Evolutionary conservation across 805 yeast genomes (phyloP).

Genomic region (Huiozyma naganishii): DNA sequence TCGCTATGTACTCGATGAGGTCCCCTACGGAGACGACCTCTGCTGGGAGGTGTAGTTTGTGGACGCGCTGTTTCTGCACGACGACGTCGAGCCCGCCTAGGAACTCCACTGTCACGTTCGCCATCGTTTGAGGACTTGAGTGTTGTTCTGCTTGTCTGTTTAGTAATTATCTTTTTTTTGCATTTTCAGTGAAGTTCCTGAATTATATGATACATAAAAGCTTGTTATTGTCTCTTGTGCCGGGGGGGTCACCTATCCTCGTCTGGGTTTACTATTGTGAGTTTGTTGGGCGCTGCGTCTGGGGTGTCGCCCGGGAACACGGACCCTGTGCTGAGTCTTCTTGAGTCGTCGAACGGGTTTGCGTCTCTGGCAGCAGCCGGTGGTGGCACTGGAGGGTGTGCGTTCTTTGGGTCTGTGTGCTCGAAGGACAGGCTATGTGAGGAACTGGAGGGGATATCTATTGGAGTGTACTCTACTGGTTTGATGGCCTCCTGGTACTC

Average conservation of each 20-base stretch:
- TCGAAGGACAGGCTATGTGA: constrained; percentile 5
- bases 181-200: not conserved
- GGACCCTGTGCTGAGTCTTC: constrained; percentile 77
- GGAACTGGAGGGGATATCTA: constrained; percentile 3
- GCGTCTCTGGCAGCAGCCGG: not conserved
- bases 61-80: constrained; percentile 48
- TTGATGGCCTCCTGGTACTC: constrained; percentile 50
- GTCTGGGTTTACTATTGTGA: constrained; percentile 87
- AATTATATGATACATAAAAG: not conserved
- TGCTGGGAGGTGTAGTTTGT: constrained; percentile 38
- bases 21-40: constrained; percentile 34
- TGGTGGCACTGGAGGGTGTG: not conserved
- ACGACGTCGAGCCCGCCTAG: constrained; percentile 79
- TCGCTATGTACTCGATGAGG: constrained; percentile 44
- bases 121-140: constrained; percentile 11
- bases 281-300: constrained; percentile 47
- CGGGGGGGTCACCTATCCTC: constrained; percentile 22
- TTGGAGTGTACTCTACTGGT: constrained; percentile 27
- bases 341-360: constrained; percentile 68
- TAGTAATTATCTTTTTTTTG: no score
- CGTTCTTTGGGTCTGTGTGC: not conserved
- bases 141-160: not conserved
- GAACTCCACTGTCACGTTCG: constrained; percentile 34
- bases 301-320: constrained; percentile 79
- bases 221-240: not conserved